These are phyloP conservation scores for Paxillus involutus DNA, from an alignment of 768 basidiomycete species.

Conservation along the genomic window DNA sequence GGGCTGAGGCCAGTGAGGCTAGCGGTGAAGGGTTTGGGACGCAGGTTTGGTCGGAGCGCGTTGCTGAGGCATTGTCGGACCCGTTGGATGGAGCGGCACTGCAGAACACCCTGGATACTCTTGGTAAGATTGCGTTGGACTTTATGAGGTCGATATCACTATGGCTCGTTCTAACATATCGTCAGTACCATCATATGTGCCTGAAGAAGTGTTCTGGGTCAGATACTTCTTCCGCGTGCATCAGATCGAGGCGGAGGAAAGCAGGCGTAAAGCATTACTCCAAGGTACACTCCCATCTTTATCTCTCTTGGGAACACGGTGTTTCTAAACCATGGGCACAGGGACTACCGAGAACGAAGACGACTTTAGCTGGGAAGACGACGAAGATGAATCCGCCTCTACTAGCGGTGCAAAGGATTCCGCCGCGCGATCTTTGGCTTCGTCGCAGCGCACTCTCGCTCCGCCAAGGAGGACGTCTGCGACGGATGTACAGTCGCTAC, in stretches of 20 bases:
- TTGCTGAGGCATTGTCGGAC: conserved; percentile 49
- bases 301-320: background rate
- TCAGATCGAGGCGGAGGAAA: conserved; percentile 79
- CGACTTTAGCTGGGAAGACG: conserved; percentile 91
- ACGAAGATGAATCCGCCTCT: conserved; percentile 66
- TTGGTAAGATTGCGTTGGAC: conserved; percentile 50
- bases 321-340: conserved; percentile 23
- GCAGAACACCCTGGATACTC: conserved; percentile 47
- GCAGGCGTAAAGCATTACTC: conserved; percentile 73
- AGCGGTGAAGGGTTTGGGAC: conserved; percentile 50
- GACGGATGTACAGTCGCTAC: conserved; percentile 22
- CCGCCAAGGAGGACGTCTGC: conserved; percentile 19
- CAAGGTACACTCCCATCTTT: conserved; percentile 47
- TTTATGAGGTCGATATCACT: background rate
- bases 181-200: conserved; percentile 69
- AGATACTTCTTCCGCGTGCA: conserved; percentile 88
- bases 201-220: conserved; percentile 74
- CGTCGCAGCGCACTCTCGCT: conserved; percentile 24
- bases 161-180: background rate
- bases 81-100: conserved; percentile 52
- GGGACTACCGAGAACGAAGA: conserved; percentile 75
- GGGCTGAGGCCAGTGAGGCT: conserved; percentile 58
- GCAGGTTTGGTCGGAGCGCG: conserved; percentile 54
- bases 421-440: conserved; percentile 12
- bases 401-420: conserved; percentile 12